These are phyloP conservation scores for Macrophomina phaseolina DNA, from an alignment of 2,329 filamentous ascomycete species.

Conservation along the genomic window DNA sequence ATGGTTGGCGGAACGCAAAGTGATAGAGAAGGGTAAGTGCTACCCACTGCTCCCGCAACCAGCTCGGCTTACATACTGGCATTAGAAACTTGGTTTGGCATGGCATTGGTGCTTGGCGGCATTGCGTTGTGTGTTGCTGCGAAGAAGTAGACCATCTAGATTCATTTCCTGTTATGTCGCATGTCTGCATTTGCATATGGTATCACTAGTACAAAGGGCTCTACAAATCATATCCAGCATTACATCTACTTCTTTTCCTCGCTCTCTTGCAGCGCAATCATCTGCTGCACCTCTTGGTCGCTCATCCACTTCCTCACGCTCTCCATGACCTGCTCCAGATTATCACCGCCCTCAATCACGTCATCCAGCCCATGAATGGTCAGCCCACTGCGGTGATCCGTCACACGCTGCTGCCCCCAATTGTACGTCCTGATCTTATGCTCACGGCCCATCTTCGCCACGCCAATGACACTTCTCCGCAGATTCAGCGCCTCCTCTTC, in stretches of 20 bases:
- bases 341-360: conserved; percentile 77
- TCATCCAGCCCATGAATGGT: conserved; percentile 81
- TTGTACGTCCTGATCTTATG: conserved; percentile 97
- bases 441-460: conserved; percentile 80
- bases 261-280: conserved; percentile 57
- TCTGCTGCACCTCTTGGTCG: conserved; percentile 72
- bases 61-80: conserved; percentile 26
- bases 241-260: conserved; percentile 20
- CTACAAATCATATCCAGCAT: background rate
- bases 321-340: conserved; percentile 75
- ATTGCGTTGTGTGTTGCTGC: conserved; percentile 82
- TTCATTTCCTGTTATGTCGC: background rate
- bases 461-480: conserved; percentile 78
- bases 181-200: conserved; percentile 1
- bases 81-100: conserved; percentile 81
- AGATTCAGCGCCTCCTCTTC: conserved; percentile 80
- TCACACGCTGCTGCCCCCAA: conserved; percentile 77
- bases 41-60: background rate
- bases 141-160: conserved; percentile 40
- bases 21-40: conserved; percentile 76
- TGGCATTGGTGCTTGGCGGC: conserved; percentile 77
- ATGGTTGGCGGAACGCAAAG: conserved; percentile 92
- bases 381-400: conserved; percentile 82
- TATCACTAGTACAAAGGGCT: conserved; percentile 1
- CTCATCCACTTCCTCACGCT: conserved; percentile 79